These are phyloP conservation scores for Backusella tuberculispora DNA, from an alignment of 192 early-diverging fungal genomes.

Conservation along the genomic window DNA sequence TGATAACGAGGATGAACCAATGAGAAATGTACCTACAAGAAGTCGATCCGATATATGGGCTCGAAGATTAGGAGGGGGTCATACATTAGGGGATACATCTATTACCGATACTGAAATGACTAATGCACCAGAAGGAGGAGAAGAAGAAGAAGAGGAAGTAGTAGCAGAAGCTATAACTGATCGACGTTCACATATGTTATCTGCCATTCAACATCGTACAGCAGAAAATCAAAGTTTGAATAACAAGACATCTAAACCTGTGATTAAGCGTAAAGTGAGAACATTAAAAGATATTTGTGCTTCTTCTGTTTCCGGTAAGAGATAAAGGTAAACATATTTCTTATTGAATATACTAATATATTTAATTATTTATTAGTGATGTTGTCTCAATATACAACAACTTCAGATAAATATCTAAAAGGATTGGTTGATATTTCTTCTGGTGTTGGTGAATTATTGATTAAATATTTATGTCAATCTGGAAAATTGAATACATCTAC, in stretches of 20 bases:
- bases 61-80: neutral
- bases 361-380: constrained; percentile 33
- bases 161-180: neutral
- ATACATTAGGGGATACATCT: neutral
- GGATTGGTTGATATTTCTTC: constrained; percentile 33
- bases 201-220: constrained; percentile 40
- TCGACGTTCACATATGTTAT: constrained; percentile 38
- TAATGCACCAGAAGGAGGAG: neutral
- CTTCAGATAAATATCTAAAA: constrained; percentile 10
- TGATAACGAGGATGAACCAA: neutral
- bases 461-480: constrained; percentile 33
- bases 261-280: constrained; percentile 23
- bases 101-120: neutral
- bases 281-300: constrained; percentile 44
- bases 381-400: constrained; percentile 15
- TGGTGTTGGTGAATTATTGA: constrained; percentile 42
- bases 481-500: constrained; percentile 37
- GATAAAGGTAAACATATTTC: neutral
- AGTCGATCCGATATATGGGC: neutral
- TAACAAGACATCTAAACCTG: neutral
- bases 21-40: neutral
- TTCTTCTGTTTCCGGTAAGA: constrained; percentile 43
- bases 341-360: constrained; percentile 4
- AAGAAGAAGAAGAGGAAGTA: neutral
- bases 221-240: no score